Evolutionary conservation across 2,329 filamentous ascomycete genomes (phyloP), one percentile per base, ranked within the genome.

Genomic region (Didymella keratinophila): DNA sequence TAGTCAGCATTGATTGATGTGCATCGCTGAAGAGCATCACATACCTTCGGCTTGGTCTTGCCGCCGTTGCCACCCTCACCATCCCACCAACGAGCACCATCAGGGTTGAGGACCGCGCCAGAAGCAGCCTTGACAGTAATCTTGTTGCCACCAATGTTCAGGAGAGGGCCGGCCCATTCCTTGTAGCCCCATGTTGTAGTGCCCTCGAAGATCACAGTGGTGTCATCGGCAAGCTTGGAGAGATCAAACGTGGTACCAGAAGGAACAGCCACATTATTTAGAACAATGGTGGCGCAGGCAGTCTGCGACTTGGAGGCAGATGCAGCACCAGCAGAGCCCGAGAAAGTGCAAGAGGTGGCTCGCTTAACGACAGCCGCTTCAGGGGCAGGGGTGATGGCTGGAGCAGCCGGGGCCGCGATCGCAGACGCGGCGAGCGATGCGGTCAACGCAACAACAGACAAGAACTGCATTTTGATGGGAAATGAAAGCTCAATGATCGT

Each of bases 101-200:
- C 86, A 0, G 84, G 84, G 52, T 87, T 83, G 30, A 87, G 73
- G 10, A 82, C 76, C 30, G 85, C 78, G 18, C 83, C 87, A 1
- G 76, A 81, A 6, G 80, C 77, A 30, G 86, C 86, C 57, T 82
- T 84, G 64, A 89, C 86, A 60, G 82, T 84, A 66, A 89, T 85
- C 61, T 86, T 70, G 36, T 62, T 74, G 27, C 88, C 88, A 1
- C 82, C 82, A 60, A 90, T 79, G 36, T 81, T 80, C 63, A 90
- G 80, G 4, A 90, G 78, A 41, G 87, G 87, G 0, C 88, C 88
- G 0, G 73, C 72, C 87, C 87, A 90, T 66, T 88, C 84, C 58
- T 84, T 78, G 76, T 89, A 89, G 18, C 81, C 87, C 69, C 87
- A 90, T 48, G 84, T 86, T 10, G 87, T 90, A 18, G 80, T 84